Base-by-base conservation (phyloP, 2,329 filamentous ascomycete genomes). In the Xylaria sp. region DNA sequence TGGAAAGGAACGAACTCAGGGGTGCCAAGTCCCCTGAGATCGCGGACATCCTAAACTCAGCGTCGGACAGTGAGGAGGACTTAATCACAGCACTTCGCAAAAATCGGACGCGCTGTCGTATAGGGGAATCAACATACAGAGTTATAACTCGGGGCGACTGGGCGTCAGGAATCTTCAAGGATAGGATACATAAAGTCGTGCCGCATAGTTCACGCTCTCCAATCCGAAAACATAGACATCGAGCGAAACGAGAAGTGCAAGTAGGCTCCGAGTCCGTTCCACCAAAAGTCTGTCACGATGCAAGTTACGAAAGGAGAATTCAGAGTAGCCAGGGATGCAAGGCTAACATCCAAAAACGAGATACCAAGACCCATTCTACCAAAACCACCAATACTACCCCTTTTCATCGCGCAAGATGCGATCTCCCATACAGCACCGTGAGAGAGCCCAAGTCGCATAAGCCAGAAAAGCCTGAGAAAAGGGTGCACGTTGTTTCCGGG, bases 41-140 rank as follows among this genome's bases (percentile, higher is more conserved):
- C 5, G 15, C 51, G 3, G 17, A 25, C n/a, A 43, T 8, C 6
- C 3, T 35, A 15, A 9, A 40, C 23, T 63, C 45, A n/a, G n/a
- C n/a, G n/a, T 63, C 51, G 4, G 43, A 51, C 15, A 28, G 28
- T 4, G 53, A 54, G 0, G 57, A 57, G 4, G 61, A 60, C 25
- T 31, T 54, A 12, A 1, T 23, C 9, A 47, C 46, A 11, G 14
- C 38, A 31, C 46, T 64, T n/a, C 47, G 52, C 17, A 61, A 54
- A n/a, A 4, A 37, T 31, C 56, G 25, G 11, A 54, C 14, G 14
- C 12, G 2, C 6, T 1, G 3, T 15, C 9, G 4, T 31, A 8
- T 4, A 14, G 14, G 28, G 33, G n/a, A 12, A 35, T 7, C 17
- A 31, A 9, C 40, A 14, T 3, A 14, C 15, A 35, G 33, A 38